Conservation (phyloP, 768 basidiomycete species). For the Pulveroboletus sp. region DNA sequence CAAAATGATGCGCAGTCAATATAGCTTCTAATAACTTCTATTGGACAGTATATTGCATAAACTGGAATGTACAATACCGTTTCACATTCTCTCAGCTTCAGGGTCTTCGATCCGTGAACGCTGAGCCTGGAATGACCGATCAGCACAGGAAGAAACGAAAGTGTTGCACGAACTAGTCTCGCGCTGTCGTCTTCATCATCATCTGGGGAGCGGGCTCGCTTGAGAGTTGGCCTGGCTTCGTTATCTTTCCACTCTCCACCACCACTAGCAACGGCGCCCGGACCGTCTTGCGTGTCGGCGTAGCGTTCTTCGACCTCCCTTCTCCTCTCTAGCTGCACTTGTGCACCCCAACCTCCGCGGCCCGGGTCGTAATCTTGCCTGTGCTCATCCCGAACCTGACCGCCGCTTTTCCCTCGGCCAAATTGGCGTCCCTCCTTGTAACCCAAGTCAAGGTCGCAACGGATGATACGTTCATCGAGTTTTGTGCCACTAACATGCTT, state of each 20-base stretch:
- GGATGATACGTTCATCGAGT: slow-evolving; percentile 96
- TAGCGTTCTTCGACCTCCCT: slow-evolving; percentile 85
- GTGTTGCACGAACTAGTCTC: slow-evolving; percentile 45
- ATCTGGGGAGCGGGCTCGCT: slow-evolving; percentile 72
- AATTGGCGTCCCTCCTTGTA: slow-evolving; percentile 97
- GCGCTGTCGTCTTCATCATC: slow-evolving; percentile 66
- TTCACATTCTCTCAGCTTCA: slow-evolving; percentile 68
- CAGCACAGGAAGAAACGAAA: slow-evolving; percentile 3
- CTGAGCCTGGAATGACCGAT: slow-evolving; percentile 39
- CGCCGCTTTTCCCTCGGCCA: slow-evolving; percentile 94
- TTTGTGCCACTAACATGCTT: slow-evolving; percentile 97
- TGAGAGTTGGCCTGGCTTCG: slow-evolving; percentile 46
- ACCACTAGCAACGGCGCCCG: slow-evolving; percentile 76
- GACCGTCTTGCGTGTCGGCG: slow-evolving; percentile 71
- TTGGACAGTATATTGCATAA: slow-evolving; percentile 10
- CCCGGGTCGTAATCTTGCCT: slow-evolving; percentile 96
- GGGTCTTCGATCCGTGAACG: slow-evolving; percentile 59
- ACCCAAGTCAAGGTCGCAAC: slow-evolving; percentile 95
- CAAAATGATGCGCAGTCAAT: slow-evolving; percentile 11
- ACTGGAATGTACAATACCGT: slow-evolving; percentile 22
- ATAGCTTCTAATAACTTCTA: slow-evolving; percentile 15
- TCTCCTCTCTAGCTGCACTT: slow-evolving; percentile 74
- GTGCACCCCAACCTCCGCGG: slow-evolving; percentile 91
- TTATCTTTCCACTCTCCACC: slow-evolving; percentile 83
- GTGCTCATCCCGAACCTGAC: slow-evolving; percentile 95